Conservation (phyloP, 768 basidiomycete species). For the Termitomyces sp. region DNA sequence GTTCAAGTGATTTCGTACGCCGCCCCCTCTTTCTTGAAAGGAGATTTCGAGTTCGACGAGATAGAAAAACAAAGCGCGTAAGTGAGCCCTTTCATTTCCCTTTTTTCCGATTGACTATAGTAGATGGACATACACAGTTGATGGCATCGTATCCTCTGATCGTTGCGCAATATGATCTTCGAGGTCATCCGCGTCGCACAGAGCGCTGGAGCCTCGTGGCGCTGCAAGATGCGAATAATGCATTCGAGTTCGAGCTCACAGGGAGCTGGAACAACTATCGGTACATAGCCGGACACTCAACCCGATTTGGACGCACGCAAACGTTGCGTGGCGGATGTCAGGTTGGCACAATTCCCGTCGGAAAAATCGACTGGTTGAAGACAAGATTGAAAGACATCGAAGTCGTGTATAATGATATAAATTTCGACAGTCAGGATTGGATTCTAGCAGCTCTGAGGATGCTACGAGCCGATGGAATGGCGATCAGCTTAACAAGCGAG, state of each 20-base stretch:
- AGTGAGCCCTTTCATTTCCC: neutral
- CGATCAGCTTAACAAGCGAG: conserved; percentile 14
- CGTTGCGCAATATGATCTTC: conserved; percentile 22
- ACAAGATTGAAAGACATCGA: conserved; percentile 15
- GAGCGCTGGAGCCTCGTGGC: conserved; percentile 26
- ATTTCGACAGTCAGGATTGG: conserved; percentile 26
- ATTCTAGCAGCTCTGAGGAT: conserved; percentile 20
- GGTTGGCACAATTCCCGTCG: conserved; percentile 17
- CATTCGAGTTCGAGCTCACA: conserved; percentile 18
- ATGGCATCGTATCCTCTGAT: conserved; percentile 19
- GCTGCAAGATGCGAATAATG: conserved; percentile 15
- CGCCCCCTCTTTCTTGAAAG: neutral
- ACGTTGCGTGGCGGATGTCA: conserved; percentile 23
- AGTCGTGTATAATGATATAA: conserved; percentile 16
- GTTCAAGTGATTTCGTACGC: neutral
- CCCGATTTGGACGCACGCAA: conserved; percentile 10
- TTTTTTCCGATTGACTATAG: neutral
- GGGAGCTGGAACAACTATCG: conserved; percentile 22
- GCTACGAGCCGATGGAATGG: conserved; percentile 19
- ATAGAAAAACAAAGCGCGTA: neutral
- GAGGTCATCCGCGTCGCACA: conserved; percentile 21
- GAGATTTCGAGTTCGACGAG: neutral
- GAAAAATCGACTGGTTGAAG: conserved; percentile 19
- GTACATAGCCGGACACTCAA: conserved; percentile 12
- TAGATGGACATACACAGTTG: neutral